Conservation (phyloP, 257 asterid species). For the Craterostigma plantagineum region DNA sequence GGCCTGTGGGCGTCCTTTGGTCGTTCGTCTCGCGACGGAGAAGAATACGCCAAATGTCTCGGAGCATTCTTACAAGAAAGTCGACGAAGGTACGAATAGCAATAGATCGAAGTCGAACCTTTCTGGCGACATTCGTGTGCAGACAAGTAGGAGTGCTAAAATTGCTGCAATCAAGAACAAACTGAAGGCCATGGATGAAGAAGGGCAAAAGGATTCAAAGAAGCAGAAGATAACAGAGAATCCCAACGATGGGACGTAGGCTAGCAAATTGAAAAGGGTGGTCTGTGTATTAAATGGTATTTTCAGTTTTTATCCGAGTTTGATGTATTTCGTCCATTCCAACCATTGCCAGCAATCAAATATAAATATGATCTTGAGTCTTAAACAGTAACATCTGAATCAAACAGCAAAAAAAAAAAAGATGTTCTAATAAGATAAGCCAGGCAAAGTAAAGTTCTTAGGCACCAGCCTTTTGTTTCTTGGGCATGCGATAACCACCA, state of each 20-base stretch:
- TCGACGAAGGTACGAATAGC: constrained; percentile 14
- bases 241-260: no score
- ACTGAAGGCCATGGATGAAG: constrained; percentile 69
- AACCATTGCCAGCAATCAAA: no score
- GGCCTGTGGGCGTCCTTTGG: constrained; percentile 48
- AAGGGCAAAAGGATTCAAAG: constrained; percentile 22
- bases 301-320: no score
- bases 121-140: constrained; percentile 20
- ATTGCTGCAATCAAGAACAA: constrained; percentile 85
- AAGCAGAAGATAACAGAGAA: constrained; percentile 22
- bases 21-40: constrained; percentile 77
- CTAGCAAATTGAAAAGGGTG: no score
- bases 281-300: no score
- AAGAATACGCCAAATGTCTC: constrained; percentile 26
- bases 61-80: constrained; percentile 15
- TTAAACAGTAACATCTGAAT: no score
- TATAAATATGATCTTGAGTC: no score
- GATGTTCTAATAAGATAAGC: no score
- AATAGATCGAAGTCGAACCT: constrained; percentile 2
- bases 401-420: no score
- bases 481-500: constrained; percentile 66
- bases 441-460: not conserved
- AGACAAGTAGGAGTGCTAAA: constrained; percentile 51
- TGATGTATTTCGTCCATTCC: no score
- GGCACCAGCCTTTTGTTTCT: constrained; percentile 29